phyloP scores from a whole-genome alignment of 768 basidiomycete genomes.

The Pholiota conissans region DNA sequence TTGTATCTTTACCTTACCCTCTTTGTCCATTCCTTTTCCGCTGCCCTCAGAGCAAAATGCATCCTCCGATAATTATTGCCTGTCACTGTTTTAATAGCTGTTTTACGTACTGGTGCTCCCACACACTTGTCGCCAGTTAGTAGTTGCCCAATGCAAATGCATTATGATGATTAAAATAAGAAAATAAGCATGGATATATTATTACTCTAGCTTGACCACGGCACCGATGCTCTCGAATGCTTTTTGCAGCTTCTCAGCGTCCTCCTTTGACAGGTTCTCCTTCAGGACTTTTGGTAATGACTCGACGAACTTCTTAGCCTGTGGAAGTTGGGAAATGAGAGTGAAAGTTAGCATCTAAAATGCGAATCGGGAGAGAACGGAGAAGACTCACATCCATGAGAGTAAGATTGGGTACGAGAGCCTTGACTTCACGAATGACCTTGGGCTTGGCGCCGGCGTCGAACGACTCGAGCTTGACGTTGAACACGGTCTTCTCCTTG shows the following conservation, averaged over 20 bases:
- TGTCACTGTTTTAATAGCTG: not conserved
- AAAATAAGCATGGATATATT: constrained; percentile 20
- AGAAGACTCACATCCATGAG: constrained; percentile 83
- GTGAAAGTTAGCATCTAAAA: not conserved
- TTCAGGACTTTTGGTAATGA: constrained; percentile 90
- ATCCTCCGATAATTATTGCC: not conserved
- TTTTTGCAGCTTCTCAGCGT: constrained; percentile 94
- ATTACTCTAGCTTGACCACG: constrained; percentile 80
- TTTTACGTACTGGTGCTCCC: not conserved
- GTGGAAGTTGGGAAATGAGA: constrained; percentile 10
- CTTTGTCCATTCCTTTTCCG: not conserved
- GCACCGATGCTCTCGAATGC: constrained; percentile 90
- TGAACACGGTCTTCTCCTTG: constrained; percentile 98
- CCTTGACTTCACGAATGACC: constrained; percentile 97
- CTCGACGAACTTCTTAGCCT: constrained; percentile 99
- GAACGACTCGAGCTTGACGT: constrained; percentile 92
- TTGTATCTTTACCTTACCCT: constrained; percentile 20
- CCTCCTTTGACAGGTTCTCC: constrained; percentile 94
- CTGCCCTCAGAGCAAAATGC: not conserved
- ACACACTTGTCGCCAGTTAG: not conserved
- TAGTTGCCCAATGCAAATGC: constrained; percentile 10
- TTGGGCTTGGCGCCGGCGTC: constrained; percentile 92
- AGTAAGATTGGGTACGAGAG: constrained; percentile 91
- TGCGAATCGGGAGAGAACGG: not conserved
- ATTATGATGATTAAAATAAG: constrained; percentile 15